Percentiles rank a stretch among this genome's conserved stretches.
Conservation (phyloP, 2,329 filamentous ascomycete genomes). For the Beauveria caledonica region DNA sequence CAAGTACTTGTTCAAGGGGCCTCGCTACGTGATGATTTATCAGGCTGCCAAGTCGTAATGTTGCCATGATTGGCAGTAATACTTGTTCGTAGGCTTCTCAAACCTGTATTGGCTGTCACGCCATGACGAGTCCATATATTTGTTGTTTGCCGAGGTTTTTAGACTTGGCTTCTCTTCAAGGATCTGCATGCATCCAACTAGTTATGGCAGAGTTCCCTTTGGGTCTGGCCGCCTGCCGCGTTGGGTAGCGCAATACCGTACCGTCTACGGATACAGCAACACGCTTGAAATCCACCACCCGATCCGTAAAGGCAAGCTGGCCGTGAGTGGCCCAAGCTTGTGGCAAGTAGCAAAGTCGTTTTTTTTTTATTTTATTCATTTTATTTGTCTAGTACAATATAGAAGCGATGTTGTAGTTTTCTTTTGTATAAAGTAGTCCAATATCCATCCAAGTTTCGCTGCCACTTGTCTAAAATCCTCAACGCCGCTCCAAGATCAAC, state of each 20-base stretch:
- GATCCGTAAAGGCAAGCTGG: neutral
- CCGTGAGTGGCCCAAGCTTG: slow-evolving; percentile 6
- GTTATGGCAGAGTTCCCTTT: neutral
- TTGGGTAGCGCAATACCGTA: neutral
- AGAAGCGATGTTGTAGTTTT: neutral
- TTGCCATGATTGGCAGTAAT: neutral
- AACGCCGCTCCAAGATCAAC: neutral
- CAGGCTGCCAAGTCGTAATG: neutral
- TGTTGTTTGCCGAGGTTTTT: neutral
- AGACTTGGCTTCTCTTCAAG: neutral
- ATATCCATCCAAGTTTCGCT: neutral
- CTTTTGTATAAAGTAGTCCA: neutral
- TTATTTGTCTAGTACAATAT: no score
- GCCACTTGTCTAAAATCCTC: neutral
- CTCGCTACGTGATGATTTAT: neutral
- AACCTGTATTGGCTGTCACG: neutral
- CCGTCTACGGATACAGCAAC: neutral
- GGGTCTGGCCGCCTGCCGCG: neutral
- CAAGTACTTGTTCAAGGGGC: neutral
- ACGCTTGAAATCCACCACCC: neutral
- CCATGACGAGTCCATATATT: neutral
- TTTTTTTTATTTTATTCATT: no score
- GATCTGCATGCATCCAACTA: neutral
- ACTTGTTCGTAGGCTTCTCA: neutral
- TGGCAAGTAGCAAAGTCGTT: neutral